phyloP scores from a whole-genome alignment of 2,329 filamentous ascomycete species.

The Cordyceps cateniannulata region DNA sequence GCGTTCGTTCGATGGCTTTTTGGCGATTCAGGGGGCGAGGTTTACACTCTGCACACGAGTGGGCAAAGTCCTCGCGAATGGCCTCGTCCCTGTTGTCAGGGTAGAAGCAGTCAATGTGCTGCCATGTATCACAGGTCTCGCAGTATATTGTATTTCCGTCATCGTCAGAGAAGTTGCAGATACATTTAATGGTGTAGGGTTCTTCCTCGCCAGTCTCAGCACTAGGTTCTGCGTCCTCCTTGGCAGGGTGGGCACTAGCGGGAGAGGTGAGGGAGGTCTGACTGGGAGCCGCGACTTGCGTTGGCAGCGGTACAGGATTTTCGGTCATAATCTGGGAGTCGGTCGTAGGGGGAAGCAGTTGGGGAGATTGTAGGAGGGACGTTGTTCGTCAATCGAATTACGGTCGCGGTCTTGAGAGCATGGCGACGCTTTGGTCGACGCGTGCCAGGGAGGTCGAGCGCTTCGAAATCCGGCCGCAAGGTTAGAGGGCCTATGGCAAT shows the following conservation, averaged over 20 bases:
- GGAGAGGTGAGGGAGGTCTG: constrained; percentile 38
- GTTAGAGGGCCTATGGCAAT: background rate
- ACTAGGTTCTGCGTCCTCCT: constrained; percentile 38
- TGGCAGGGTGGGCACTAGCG: constrained; percentile 25
- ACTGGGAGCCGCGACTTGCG: constrained; percentile 50
- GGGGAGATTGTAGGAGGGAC: constrained; percentile 25
- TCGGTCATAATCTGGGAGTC: constrained; percentile 56
- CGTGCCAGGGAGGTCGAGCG: constrained; percentile 25
- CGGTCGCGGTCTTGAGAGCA: constrained; percentile 48
- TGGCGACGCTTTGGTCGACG: constrained; percentile 48
- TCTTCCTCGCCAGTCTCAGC: constrained; percentile 60
- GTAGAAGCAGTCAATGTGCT: constrained; percentile 97
- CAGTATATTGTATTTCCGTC: constrained; percentile 97
- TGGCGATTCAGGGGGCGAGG: constrained; percentile 68
- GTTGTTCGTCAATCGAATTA: constrained; percentile 39
- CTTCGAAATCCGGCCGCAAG: background rate
- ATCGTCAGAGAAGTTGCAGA: constrained; percentile 88
- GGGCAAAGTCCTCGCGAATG: constrained; percentile 64
- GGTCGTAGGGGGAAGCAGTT: constrained; percentile 30
- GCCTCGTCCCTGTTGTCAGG: constrained; percentile 64
- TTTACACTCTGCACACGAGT: constrained; percentile 85
- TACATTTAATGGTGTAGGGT: constrained; percentile 95
- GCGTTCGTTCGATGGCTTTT: constrained; percentile 64
- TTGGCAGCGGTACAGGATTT: constrained; percentile 45
- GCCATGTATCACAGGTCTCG: constrained; percentile 94